Base-by-base conservation (phyloP, 495 filamentous ascomycete genomes). In the Daldinia decipiens region DNA sequence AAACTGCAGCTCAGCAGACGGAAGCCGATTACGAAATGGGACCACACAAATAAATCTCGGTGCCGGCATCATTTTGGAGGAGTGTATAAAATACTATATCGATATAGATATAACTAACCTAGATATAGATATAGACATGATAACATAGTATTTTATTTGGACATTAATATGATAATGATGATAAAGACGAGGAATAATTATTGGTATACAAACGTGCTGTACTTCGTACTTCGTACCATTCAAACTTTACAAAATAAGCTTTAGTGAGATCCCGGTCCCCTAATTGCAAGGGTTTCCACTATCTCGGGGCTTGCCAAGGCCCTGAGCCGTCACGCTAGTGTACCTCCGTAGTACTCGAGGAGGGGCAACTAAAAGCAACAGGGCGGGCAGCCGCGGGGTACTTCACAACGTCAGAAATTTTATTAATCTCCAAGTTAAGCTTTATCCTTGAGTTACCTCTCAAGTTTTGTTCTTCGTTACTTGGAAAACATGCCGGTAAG, bases 331-430 rank as follows among this genome's bases (percentile, higher is more conserved):
- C 34, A 51, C 59, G 40, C 57, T 70, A 53, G 6, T 2, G 26
- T 9, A 34, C 32, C 32, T 29, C 7, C 3, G 34, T 36, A 36
- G 26, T 6, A 31, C 1, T 56, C 34, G 50, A 53, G 8, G 50
- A 53, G 50, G 50, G 50, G 50, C 50, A 53, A n/a, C 50, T 31
- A 53, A 31, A 21, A 24, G 9, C 12, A 53, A 15, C n/a, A 27
- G 31, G 13, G 26, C 26, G 50, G 50, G 26, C 24, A 29, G 31
- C 29, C 51, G 68, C 52, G 62, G 68, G 67, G 67, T 59, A 64
- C 57, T 56, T 58, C 12, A 9, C 54, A 43, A 64, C 54, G 12
- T 70, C 55, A 64, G 60, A 70, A 70, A 64, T 59, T 70, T 70
- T 59, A 27, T 7, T 13, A 27, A 51, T 11, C 17, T 6, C 21